Evolutionary conservation across 2,329 filamentous ascomycete species (phyloP).

Genomic region (Alternaria gansuensis): DNA sequence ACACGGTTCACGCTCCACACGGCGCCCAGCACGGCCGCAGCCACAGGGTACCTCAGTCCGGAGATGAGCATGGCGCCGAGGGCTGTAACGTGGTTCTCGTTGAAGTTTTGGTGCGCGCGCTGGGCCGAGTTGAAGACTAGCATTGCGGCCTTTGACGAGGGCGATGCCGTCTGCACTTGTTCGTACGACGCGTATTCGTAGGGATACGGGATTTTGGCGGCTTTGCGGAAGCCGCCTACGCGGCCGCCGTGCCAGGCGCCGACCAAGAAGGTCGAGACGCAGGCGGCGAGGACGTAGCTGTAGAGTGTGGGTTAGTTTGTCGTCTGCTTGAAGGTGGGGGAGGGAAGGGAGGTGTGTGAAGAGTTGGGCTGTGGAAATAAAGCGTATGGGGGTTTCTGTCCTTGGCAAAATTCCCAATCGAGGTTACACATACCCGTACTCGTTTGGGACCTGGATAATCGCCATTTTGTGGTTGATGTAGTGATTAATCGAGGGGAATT

Average conservation of each 20-base stretch:
- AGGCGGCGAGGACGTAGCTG: slow-evolving; percentile 65
- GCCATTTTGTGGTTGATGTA: slow-evolving; percentile 25
- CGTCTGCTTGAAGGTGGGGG: not conserved
- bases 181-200: slow-evolving; percentile 66
- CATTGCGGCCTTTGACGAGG: slow-evolving; percentile 55
- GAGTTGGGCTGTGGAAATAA: not conserved
- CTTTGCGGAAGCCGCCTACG: slow-evolving; percentile 59
- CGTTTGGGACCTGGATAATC: slow-evolving; percentile 36
- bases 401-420: not conserved
- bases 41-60: slow-evolving; percentile 63
- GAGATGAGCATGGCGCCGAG: slow-evolving; percentile 63
- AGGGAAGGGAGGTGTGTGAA: not conserved
- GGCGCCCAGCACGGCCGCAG: slow-evolving; percentile 57
- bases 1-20: slow-evolving; percentile 62
- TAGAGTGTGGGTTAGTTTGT: slow-evolving; percentile 18
- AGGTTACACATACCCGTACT: slow-evolving; percentile 44
- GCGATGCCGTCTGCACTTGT: slow-evolving; percentile 57
- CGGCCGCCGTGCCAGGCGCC: slow-evolving; percentile 61
- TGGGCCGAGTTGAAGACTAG: slow-evolving; percentile 58
- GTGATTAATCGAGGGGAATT: not conserved
- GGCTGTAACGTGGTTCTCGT: slow-evolving; percentile 65
- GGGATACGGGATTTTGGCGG: slow-evolving; percentile 65
- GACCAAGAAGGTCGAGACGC: slow-evolving; percentile 64
- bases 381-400: not conserved
- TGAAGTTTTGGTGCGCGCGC: slow-evolving; percentile 64